Base-by-base conservation (phyloP, 2,329 filamentous ascomycete species). In the Dactylellina drechsleri region DNA sequence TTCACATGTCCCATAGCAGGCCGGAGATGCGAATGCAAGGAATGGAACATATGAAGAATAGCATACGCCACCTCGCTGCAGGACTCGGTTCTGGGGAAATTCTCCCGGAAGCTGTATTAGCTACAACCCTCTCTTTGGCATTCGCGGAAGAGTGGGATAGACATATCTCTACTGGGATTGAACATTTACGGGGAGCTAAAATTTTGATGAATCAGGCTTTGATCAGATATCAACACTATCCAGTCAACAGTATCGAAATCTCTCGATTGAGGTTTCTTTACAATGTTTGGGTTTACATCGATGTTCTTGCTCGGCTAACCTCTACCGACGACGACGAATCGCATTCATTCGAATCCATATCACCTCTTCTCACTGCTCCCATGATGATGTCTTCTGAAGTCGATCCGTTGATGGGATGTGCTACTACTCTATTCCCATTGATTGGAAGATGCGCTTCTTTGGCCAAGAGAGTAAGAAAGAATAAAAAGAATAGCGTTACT, bases 121-220 rank as follows among this genome's bases (percentile, higher is more conserved):
- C 89, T 2, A 91, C 90, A n/a, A 90, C 89, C 0, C 82, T 92
- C 6, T 87, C 87, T 0, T 83, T 91, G 10, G 89, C 88, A 3
- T 91, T 91, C 79, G 87, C 88, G 0, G 89, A 91, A 78, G 89
- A 88, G 0, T 92, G 90, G 89, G 89, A 91, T 78, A 85, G 87
- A 73, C 87, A 90, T 77, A 90, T 88, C 58, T 87, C 86, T 31
- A 91, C 88, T 8, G 90, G 90, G 4, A 89, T 90, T 65, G 85
- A 89, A 72, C 89, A 91, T 81, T 85, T 91, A 77, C 87, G 88
- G 76, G 89, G 89, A 31, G 89, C 90, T 7, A 89, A 87, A 78
- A 84, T 87, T 15, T 81, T 91, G 61, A 86, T 91, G 65, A 85
- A 87, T 60, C 86, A 87, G 78, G 87, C 88, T 3, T 81, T 91